Evolutionary conservation across 768 basidiomycete genomes (phyloP).

Genomic region (Amanita polypyramis): DNA sequence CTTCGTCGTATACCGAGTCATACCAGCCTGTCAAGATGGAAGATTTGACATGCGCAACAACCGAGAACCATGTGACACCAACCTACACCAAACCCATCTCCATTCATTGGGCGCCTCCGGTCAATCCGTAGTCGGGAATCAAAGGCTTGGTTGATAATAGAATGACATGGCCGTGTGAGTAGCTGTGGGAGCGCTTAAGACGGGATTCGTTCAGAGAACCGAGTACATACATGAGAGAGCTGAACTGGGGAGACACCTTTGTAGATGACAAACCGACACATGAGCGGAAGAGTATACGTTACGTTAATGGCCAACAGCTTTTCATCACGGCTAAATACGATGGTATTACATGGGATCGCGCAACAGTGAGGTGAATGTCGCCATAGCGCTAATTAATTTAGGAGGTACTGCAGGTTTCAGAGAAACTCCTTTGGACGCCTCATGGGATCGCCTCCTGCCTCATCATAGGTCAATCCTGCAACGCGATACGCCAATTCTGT

Average conservation of each 20-base stretch:
- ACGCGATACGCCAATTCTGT: constrained; percentile 80
- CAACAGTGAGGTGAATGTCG: no score
- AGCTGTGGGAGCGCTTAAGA: constrained; percentile 33
- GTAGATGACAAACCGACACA: constrained; percentile 93
- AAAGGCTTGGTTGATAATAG: constrained; percentile 95
- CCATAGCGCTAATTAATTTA: not conserved
- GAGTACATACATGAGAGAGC: constrained; percentile 61
- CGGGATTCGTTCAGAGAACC: constrained; percentile 2
- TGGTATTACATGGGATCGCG: no score
- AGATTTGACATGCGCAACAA: not conserved
- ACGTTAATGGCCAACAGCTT: not conserved
- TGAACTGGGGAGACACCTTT: constrained; percentile 92
- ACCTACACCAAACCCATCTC: constrained; percentile 96
- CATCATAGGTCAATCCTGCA: constrained; percentile 78
- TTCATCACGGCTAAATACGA: no score
- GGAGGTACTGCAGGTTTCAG: constrained; percentile 16
- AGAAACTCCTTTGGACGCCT: constrained; percentile 70
- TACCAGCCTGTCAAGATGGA: constrained; percentile 67
- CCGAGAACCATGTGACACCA: constrained; percentile 16
- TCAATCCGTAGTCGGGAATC: constrained; percentile 86
- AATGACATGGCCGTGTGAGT: constrained; percentile 89
- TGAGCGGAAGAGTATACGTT: constrained; percentile 16
- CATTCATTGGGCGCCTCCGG: constrained; percentile 77
- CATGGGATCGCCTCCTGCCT: constrained; percentile 67
- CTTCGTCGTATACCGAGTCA: constrained; percentile 75